phyloP scores from a whole-genome alignment of 1,284 basidiomycete species.

The Microbotryum violaceum region DNA sequence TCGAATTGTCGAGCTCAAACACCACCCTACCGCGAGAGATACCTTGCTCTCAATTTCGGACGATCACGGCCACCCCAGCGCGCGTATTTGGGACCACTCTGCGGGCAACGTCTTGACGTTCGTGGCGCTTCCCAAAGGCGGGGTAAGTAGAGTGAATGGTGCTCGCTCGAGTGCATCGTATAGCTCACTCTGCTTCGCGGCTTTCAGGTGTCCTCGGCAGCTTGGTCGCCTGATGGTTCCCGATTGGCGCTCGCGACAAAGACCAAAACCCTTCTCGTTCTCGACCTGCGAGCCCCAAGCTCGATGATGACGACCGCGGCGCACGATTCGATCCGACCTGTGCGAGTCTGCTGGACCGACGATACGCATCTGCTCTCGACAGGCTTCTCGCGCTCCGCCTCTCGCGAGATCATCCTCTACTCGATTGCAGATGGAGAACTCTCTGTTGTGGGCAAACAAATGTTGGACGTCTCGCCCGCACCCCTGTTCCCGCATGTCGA shows the following conservation, averaged over 20 bases:
- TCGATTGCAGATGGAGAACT: constrained; percentile 22
- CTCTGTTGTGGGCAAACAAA: constrained; percentile 33
- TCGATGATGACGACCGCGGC: constrained; percentile 33
- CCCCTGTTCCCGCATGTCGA: constrained; percentile 46
- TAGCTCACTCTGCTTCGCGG: neutral
- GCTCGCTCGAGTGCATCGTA: neutral
- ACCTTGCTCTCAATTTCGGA: constrained; percentile 42
- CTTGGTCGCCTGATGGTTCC: constrained; percentile 41
- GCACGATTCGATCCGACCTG: constrained; percentile 43
- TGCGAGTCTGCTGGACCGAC: constrained; percentile 45
- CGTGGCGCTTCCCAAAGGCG: neutral
- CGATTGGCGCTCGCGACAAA: constrained; percentile 45
- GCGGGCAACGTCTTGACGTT: neutral
- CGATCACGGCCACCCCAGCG: constrained; percentile 39
- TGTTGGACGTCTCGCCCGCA: constrained; percentile 46
- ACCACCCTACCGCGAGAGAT: constrained; percentile 43
- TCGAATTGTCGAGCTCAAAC: constrained; percentile 41
- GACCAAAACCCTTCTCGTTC: constrained; percentile 41
- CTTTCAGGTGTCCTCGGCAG: constrained; percentile 38
- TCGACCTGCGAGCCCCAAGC: constrained; percentile 40
- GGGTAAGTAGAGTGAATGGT: neutral
- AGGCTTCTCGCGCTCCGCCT: constrained; percentile 44
- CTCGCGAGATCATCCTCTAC: constrained; percentile 45
- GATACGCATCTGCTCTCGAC: constrained; percentile 40
- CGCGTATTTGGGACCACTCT: constrained; percentile 41